A percentile compares a stretch with the other conserved stretches of the same genome.
These are phyloP conservation scores for Penicillium argentinense DNA, from an alignment of 495 filamentous ascomycete species.

Conservation along the genomic window DNA sequence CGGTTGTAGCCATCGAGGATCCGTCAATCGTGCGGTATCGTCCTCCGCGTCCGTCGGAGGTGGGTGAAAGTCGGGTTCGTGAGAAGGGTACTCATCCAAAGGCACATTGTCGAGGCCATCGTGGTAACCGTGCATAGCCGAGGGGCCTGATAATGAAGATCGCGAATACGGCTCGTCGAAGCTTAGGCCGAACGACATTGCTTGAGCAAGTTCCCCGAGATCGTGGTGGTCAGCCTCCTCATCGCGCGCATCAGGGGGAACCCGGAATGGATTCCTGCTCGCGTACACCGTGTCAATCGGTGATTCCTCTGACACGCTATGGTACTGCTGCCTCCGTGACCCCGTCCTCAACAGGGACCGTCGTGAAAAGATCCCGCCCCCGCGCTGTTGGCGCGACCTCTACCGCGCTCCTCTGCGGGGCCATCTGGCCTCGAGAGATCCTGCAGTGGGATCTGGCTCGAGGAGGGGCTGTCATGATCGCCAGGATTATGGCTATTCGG, in stretches of 20 bases:
- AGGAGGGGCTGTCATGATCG: slow-evolving; percentile 44
- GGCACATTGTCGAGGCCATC: slow-evolving; percentile 35
- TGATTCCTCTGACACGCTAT: slow-evolving; percentile 54
- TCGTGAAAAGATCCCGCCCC: slow-evolving; percentile 37
- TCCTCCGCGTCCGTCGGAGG: slow-evolving; percentile 51
- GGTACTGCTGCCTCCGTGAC: slow-evolving; percentile 44
- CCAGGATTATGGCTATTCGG: slow-evolving; percentile 53
- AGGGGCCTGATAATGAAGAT: slow-evolving; percentile 16
- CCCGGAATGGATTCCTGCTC: slow-evolving; percentile 24
- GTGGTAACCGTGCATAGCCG: slow-evolving; percentile 21
- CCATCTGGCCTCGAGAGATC: slow-evolving; percentile 65
- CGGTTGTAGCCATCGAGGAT: slow-evolving; percentile 59
- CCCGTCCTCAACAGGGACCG: slow-evolving; percentile 38
- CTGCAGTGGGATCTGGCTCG: slow-evolving; percentile 77
- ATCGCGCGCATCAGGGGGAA: slow-evolving; percentile 18
- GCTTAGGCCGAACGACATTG: slow-evolving; percentile 60
- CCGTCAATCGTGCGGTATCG: slow-evolving; percentile 68
- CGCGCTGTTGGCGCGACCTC: slow-evolving; percentile 27
- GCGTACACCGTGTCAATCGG: slow-evolving; percentile 36
- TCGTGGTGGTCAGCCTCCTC: slow-evolving; percentile 47
- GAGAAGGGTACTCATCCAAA: slow-evolving; percentile 24
- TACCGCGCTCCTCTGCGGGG: slow-evolving; percentile 28
- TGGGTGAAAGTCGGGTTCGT: slow-evolving; percentile 38
- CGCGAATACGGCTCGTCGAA: slow-evolving; percentile 43
- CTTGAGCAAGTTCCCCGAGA: slow-evolving; percentile 54